Conservation (phyloP, 2,329 filamentous ascomycete genomes). For the Penicillium sclerotigenum region DNA sequence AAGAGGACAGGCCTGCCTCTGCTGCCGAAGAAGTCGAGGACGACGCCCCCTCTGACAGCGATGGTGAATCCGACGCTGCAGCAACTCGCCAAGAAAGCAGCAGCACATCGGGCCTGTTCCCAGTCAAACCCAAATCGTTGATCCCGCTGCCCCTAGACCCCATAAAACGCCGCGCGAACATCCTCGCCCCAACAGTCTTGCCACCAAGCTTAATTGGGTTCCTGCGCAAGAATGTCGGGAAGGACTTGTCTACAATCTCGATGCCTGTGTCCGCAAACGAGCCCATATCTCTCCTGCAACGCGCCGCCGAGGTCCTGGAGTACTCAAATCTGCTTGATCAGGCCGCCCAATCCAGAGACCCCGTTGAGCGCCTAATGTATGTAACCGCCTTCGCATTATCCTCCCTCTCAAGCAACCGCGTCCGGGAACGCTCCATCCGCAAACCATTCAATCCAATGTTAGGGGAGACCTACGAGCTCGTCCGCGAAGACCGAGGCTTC, state of each 20-base stretch:
- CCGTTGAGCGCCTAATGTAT: slow-evolving; percentile 72
- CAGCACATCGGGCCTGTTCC: slow-evolving; percentile 60
- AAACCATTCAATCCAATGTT: slow-evolving; percentile 98
- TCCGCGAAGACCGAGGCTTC: slow-evolving; percentile 83
- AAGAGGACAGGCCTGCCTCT: slow-evolving; percentile 10
- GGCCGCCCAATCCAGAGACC: slow-evolving; percentile 57
- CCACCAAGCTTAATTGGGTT: slow-evolving; percentile 93
- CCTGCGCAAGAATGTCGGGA: slow-evolving; percentile 94
- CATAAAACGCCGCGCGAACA: slow-evolving; percentile 65
- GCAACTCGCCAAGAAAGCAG: slow-evolving; percentile 37
- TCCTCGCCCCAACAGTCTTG: slow-evolving; percentile 70
- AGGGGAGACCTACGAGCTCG: slow-evolving; percentile 90
- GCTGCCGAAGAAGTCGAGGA: slow-evolving; percentile 47
- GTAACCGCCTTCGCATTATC: slow-evolving; percentile 90
- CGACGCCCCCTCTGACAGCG: slow-evolving; percentile 64
- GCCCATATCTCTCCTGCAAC: slow-evolving; percentile 81
- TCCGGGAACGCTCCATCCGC: slow-evolving; percentile 86
- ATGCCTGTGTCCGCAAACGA: slow-evolving; percentile 98
- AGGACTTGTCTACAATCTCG: slow-evolving; percentile 91
- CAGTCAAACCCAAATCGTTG: slow-evolving; percentile 70
- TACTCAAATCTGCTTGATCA: slow-evolving; percentile 81
- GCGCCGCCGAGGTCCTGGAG: slow-evolving; percentile 84
- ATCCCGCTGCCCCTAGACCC: slow-evolving; percentile 69
- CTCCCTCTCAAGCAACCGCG: slow-evolving; percentile 73
- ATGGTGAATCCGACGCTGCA: slow-evolving; percentile 48